Evolutionary conservation across 192 early-diverging fungal genomes (phyloP).

Genomic region (Coemansia sp.): DNA sequence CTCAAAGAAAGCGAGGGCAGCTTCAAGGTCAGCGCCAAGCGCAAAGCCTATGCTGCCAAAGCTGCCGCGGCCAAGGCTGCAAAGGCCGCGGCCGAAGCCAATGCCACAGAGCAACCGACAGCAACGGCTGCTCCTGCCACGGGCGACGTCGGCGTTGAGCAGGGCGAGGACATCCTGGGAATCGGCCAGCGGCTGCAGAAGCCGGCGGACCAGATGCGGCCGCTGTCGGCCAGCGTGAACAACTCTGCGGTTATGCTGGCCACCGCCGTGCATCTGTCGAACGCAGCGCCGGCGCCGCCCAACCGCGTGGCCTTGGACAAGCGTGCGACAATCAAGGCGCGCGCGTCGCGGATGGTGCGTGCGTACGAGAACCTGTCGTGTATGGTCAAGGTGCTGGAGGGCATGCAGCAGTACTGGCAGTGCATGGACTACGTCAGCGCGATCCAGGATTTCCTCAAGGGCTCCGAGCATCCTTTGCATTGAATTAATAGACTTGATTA

Average conservation of each 20-base stretch:
- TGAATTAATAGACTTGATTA: background rate
- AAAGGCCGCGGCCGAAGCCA: constrained; percentile 12
- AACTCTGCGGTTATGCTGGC: constrained; percentile 48
- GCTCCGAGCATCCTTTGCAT: constrained; percentile 45
- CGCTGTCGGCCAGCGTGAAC: constrained; percentile 46
- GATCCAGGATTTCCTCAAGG: constrained; percentile 46
- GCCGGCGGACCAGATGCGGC: constrained; percentile 37
- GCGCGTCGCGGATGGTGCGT: constrained; percentile 33
- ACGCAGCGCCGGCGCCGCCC: constrained; percentile 21
- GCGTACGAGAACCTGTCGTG: constrained; percentile 55
- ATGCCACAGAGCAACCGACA: background rate
- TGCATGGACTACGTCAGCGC: constrained; percentile 54
- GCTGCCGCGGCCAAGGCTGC: constrained; percentile 12
- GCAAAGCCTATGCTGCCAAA: constrained; percentile 24
- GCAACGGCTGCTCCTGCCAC: background rate
- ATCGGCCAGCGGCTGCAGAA: constrained; percentile 13
- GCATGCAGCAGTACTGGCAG: constrained; percentile 58
- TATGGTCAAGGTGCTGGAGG: constrained; percentile 55
- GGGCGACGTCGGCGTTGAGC: background rate
- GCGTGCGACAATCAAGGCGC: constrained; percentile 31
- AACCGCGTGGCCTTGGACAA: constrained; percentile 16
- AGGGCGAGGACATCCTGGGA: constrained; percentile 11
- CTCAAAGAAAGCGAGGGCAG: constrained; percentile 49
- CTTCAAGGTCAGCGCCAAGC: constrained; percentile 42
- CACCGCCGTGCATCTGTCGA: constrained; percentile 33